Conservation (phyloP, 2,329 filamentous ascomycete genomes). For the Fusarium xylarioides region DNA sequence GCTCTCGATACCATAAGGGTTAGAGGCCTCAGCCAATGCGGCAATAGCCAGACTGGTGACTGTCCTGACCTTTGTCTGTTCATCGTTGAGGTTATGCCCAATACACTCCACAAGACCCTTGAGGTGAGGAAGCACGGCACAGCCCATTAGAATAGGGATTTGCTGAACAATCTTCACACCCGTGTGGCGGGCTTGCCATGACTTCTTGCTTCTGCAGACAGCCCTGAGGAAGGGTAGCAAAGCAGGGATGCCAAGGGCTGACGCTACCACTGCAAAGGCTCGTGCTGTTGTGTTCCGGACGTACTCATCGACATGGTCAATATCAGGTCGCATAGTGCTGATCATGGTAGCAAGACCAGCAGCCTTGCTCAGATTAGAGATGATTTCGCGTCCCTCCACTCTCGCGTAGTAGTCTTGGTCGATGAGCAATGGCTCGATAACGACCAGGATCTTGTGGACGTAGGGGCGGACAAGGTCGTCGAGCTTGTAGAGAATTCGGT, state of each 20-base stretch:
- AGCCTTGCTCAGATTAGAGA: slow-evolving; percentile 96
- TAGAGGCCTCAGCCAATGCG: slow-evolving; percentile 92
- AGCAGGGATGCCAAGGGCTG: slow-evolving; percentile 93
- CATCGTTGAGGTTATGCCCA: slow-evolving; percentile 93
- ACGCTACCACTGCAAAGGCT: slow-evolving; percentile 96
- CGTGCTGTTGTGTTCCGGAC: slow-evolving; percentile 97
- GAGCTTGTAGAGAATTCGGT: slow-evolving; percentile 97
- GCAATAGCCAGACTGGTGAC: slow-evolving; percentile 96
- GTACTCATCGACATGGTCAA: slow-evolving; percentile 98
- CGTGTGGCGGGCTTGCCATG: slow-evolving; percentile 97
- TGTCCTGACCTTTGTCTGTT: slow-evolving; percentile 97
- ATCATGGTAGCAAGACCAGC: slow-evolving; percentile 99
- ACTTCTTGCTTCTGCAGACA: slow-evolving; percentile 98
- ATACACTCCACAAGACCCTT: slow-evolving; percentile 98
- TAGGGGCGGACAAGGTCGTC: slow-evolving; percentile 96
- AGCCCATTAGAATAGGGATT: slow-evolving; percentile 98
- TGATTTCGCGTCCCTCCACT: slow-evolving; percentile 98
- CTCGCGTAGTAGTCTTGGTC: slow-evolving; percentile 99
- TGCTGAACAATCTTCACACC: slow-evolving; percentile 99
- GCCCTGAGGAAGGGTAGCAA: slow-evolving; percentile 94
- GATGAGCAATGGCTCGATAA: slow-evolving; percentile 98
- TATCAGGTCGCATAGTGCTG: slow-evolving; percentile 98
- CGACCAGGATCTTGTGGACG: slow-evolving; percentile 97
- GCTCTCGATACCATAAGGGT: slow-evolving; percentile 98
- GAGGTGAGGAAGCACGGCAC: slow-evolving; percentile 91